phyloP scores from a whole-genome alignment of 2,329 filamentous ascomycete species.

The Diaporthe sp. region DNA sequence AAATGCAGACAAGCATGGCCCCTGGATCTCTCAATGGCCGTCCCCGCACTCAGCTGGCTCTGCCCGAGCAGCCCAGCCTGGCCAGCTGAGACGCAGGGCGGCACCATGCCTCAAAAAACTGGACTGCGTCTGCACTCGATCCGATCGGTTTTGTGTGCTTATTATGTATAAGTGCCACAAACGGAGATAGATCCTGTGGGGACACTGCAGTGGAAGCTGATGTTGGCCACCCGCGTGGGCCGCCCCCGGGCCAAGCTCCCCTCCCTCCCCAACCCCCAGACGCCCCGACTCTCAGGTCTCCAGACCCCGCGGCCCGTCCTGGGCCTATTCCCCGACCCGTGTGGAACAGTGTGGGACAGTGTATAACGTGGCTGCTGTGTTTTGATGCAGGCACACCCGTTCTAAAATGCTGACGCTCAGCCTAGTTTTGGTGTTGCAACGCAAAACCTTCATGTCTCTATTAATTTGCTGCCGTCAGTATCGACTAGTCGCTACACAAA shows the following conservation, averaged over 20 bases:
- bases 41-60: constrained; percentile 9
- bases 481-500: background rate
- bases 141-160: background rate
- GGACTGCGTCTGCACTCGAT: background rate
- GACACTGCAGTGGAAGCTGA: background rate
- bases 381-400: background rate
- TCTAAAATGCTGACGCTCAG: background rate
- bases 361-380: background rate
- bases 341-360: background rate
- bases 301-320: background rate
- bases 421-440: background rate
- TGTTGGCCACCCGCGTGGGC: background rate
- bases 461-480: background rate
- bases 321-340: background rate
- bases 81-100: constrained; percentile 7
- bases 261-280: background rate
- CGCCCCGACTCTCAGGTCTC: background rate
- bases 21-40: background rate
- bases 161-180: too few relatives aligned
- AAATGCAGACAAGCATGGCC: constrained; percentile 21
- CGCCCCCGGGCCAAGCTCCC: background rate
- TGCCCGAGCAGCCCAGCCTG: background rate
- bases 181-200: background rate
- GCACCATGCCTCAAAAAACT: background rate
- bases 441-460: background rate